These are phyloP conservation scores for Conringia planisiliqua DNA, from an alignment of 345 rosid species.

Conservation along the genomic window DNA sequence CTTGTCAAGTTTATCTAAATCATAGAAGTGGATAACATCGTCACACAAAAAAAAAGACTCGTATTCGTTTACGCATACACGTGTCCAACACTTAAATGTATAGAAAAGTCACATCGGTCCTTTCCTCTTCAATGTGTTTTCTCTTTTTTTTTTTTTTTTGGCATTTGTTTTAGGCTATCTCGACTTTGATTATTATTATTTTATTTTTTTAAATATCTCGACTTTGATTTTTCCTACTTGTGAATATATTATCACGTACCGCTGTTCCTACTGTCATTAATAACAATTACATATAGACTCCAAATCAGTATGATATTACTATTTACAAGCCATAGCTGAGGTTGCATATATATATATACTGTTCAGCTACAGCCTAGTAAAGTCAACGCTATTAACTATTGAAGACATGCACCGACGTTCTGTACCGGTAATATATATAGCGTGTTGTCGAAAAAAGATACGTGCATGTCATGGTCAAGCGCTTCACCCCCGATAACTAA, in stretches of 20 bases:
- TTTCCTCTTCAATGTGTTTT: not conserved
- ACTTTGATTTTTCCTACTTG: too few species aligned
- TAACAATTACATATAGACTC: not conserved
- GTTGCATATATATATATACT: not conserved
- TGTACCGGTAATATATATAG: not conserved
- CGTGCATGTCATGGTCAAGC: not conserved
- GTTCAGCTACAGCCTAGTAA: not conserved
- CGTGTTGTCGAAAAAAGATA: not conserved
- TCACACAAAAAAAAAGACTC: not conserved
- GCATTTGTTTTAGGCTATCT: slow-evolving; percentile 2
- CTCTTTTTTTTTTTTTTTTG: not conserved
- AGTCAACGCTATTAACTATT: slow-evolving; percentile 2
- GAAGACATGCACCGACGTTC: slow-evolving; percentile 11
- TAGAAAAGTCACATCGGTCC: not conserved
- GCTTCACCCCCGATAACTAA: not conserved
- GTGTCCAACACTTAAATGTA: not conserved
- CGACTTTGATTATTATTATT: not conserved
- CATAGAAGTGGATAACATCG: slow-evolving; percentile 9
- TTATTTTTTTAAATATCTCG: too few species aligned
- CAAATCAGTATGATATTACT: not conserved
- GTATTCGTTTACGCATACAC: slow-evolving; percentile 3
- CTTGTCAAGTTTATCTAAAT: not conserved
- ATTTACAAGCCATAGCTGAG: not conserved
- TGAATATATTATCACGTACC: too few species aligned
- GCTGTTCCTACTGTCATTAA: not conserved